Evolutionary conservation across 768 basidiomycete species (phyloP), one percentile per base, ranked within the genome.

Genomic region (Lactarius pseudohatsudake): DNA sequence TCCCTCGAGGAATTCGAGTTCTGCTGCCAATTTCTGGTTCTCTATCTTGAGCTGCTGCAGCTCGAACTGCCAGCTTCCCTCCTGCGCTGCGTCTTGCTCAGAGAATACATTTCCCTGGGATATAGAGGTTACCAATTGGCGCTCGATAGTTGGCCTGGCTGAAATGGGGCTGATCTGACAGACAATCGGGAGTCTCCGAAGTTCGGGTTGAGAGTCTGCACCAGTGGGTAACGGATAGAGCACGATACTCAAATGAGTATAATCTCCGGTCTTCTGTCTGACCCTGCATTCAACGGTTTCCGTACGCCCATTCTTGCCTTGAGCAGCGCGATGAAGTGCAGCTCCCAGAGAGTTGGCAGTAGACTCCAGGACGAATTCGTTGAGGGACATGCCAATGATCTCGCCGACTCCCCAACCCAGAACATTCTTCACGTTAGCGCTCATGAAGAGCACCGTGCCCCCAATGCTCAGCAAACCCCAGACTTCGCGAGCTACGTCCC

Each of bases 11-110:
- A 72, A 74, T 28, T 73, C 74, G 34, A 87, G 67, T 72, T 92
- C 89, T 56, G 89, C 88, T 60, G 75, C 75, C 63, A 93, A 69
- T 67, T 86, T 76, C 76, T 85, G 81, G 72, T 93, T 94, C 61
- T 83, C 80, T 72, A 87, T 87, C 73, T 86, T 83, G 70, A 95
- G 80, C 75, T 94, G 91, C 77, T 93, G 89, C 57, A 96, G 80
- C 78, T 94, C 92, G 71, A 94, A 96, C 78, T 96, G 94, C 94
- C 95, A 97, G 70, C 91, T 93, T 38, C 89, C 88, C 13, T 85
- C 87, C 5, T 88, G 79, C 16, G 77, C 75, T 0, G 83, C 81
- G 53, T 90, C 86, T 16, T 95, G 81, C 74, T 92, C 91, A 47
- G 85, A 86, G 68, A 93, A 94, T 20, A 94, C 75, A 69, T 91